These are phyloP conservation scores for Xylaria multiplex DNA, from an alignment of 2,329 filamentous ascomycete species.

Conservation along the genomic window DNA sequence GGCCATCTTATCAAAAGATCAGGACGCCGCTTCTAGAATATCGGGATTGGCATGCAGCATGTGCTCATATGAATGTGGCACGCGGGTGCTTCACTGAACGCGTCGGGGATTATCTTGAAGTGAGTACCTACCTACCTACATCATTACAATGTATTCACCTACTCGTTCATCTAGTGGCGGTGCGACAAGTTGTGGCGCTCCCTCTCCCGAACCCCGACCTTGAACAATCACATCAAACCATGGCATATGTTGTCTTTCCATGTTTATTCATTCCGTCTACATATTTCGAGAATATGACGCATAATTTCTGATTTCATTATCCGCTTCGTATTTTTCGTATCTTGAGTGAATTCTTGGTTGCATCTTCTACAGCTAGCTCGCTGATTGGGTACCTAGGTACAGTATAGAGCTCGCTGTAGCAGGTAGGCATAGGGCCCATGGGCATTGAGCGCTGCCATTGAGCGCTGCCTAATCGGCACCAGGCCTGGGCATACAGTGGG, in stretches of 20 bases:
- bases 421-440: background rate
- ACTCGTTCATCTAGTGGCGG: conserved; percentile 7
- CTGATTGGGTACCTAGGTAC: background rate
- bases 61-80: background rate
- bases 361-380: background rate
- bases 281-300: no score
- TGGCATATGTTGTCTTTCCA: no score
- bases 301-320: no score
- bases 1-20: conserved; percentile 33
- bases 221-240: background rate
- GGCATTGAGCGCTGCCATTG: background rate
- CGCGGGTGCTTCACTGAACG: background rate
- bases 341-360: no score
- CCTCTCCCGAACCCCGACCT: no score
- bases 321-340: no score
- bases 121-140: background rate
- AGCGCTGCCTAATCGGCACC: background rate
- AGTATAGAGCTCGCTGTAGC: no score
- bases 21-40: background rate
- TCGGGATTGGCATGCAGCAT: background rate
- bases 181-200: conserved; percentile 18
- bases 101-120: background rate
- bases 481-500: conserved; percentile 22
- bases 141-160: no score
- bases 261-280: no score